Evolutionary conservation across 495 filamentous ascomycete species (phyloP).

Genomic region (Collariella sp.): DNA sequence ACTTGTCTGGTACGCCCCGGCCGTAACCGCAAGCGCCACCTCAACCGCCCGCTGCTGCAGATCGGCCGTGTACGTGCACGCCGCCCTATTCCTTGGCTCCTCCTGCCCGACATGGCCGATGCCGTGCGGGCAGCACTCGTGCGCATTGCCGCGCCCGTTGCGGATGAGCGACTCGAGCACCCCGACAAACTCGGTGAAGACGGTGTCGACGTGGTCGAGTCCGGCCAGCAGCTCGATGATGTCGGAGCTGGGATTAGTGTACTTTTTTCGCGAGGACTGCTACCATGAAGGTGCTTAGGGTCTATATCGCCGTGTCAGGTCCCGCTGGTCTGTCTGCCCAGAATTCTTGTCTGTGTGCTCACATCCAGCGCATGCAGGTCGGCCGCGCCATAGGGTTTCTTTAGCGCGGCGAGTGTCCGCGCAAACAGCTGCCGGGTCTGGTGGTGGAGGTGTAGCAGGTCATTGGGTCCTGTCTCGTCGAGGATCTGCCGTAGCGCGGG

Average conservation of each 20-base stretch:
- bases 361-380: constrained; percentile 87
- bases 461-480: constrained; percentile 57
- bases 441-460: constrained; percentile 61
- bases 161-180: constrained; percentile 73
- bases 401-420: constrained; percentile 60
- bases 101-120: constrained; percentile 10
- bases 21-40: constrained; percentile 74
- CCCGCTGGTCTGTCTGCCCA: no score
- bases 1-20: constrained; percentile 88
- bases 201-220: constrained; percentile 72
- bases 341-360: constrained; percentile 25
- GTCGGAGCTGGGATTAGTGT: constrained; percentile 92
- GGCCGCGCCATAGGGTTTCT: constrained; percentile 49
- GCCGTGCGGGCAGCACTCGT: constrained; percentile 6
- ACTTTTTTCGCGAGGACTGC: constrained; percentile 75
- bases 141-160: constrained; percentile 52
- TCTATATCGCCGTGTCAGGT: constrained; percentile 43
- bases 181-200: constrained; percentile 82
- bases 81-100: background rate
- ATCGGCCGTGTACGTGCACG: constrained; percentile 36
- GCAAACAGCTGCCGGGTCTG: constrained; percentile 74
- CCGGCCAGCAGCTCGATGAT: constrained; percentile 85
- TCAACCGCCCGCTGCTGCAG: constrained; percentile 71
- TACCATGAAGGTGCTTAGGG: constrained; percentile 79
- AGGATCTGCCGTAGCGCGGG: constrained; percentile 57